Evolutionary conservation across 2,329 filamentous ascomycete species (phyloP), one percentile per base, ranked within the genome.

Genomic region (Nemania bipapillata): DNA sequence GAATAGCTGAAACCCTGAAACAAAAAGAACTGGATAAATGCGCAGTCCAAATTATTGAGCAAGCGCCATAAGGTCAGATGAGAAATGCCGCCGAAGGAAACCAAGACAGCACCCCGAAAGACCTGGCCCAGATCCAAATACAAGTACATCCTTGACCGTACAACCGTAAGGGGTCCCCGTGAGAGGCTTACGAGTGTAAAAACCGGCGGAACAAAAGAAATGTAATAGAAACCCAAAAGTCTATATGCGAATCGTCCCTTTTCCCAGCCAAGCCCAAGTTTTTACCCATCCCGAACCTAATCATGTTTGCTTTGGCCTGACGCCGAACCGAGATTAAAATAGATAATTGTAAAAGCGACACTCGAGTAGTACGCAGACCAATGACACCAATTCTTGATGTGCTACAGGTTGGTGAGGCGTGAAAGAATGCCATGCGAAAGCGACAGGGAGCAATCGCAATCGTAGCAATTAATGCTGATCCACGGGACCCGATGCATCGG

Each of bases 201-300:
- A 69, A 67, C 72, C 70, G 67, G 69, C 69, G 42, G 70, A 64
- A 70, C 70, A 76, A 73, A 73, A 71, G 68, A 77, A 78, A 72
- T 65, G 58, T 66, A 68, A 70, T 30, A 63, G 37, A 63, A 74
- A 71, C 62, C 72, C 72, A 50, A 74, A 69, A 75, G 74, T 79
- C 77, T 79, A 79, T 79, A 79, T 79, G 77, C 77, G 73, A 73
- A 56, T 56, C 55, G 42, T 73, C 74, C 71, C 77, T 78, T 78
- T 78, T 72, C 77, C 75, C 63, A 73, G 68, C 74, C 77, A 42
- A 72, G 70, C 61, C 76, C 76, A 66, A 67, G 71, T 76, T 79
- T 76, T 77, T 74, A 52, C 58, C 77, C 75, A 70, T 69, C 68
- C 73, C 74, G 56, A 40, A 74, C 72, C 66, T 68, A 72, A 74